Evolutionary conservation across 73 alveolate genomes (phyloP).

Genomic region (Stentor coeruleus): DNA sequence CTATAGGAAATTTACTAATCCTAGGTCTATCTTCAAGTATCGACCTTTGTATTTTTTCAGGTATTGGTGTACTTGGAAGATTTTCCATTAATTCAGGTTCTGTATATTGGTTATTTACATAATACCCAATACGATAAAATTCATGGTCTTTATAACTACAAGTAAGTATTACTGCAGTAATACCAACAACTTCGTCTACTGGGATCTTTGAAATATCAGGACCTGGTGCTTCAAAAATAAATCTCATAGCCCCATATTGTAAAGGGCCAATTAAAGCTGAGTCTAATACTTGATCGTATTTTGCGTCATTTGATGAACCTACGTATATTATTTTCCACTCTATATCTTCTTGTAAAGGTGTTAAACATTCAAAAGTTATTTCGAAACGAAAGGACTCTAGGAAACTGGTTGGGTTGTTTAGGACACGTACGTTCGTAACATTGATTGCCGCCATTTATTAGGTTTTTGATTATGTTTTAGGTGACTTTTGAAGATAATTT

Average conservation of each 20-base stretch:
- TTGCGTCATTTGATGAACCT: conserved; percentile 89
- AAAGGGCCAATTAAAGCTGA: conserved; percentile 84
- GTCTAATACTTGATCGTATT: conserved; percentile 86
- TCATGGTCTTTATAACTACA: conserved; percentile 87
- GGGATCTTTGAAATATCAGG: conserved; percentile 90
- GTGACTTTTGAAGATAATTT: conserved; percentile 26
- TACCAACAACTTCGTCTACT: conserved; percentile 81
- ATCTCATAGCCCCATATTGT: conserved; percentile 81
- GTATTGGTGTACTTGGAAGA: conserved; percentile 81
- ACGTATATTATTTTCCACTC: conserved; percentile 94
- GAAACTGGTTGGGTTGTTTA: conserved; percentile 79
- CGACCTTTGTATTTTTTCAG: conserved; percentile 73
- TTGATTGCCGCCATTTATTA: conserved; percentile 83
- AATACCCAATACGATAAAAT: conserved; percentile 97
- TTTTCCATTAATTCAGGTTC: conserved; percentile 85
- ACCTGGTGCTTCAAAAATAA: conserved; percentile 79
- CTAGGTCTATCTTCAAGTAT: conserved; percentile 92
- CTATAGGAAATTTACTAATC: conserved; percentile 90
- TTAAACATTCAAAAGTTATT: conserved; percentile 82
- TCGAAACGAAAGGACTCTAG: conserved; percentile 76
- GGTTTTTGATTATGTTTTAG: conserved; percentile 27
- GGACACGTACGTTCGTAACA: conserved; percentile 82
- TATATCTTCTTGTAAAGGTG: conserved; percentile 58
- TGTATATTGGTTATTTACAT: conserved; percentile 89
- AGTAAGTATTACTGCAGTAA: conserved; percentile 93